Base-by-base conservation (phyloP, 768 basidiomycete species). In the Rhizopogon vesiculosus region DNA sequence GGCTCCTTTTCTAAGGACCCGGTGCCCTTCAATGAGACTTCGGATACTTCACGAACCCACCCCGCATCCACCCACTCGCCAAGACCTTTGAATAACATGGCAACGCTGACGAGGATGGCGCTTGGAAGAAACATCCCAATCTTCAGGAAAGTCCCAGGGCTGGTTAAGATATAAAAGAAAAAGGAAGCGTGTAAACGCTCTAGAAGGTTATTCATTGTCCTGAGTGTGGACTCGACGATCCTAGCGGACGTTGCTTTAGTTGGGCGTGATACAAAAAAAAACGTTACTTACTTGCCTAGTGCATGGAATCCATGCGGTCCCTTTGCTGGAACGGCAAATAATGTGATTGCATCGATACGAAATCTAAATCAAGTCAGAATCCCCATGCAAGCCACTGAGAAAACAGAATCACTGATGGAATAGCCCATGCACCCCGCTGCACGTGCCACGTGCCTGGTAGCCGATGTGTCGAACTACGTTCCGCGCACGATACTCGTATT, bases 121-220 rank as follows among this genome's bases (percentile, higher is more conserved):
- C 91, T 91, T 0, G 96, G 95, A 7, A 99, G 78, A 70, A 92
- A 99, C 62, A 77, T 83, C 2, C 94, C 95, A 29, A 98, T 93
- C 66, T 95, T 91, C 62, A 93, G 80, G 73, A 96, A 97, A 1
- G 77, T 79, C 5, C 72, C 75, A 1, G 84, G 77, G 40, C 74
- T 71, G 12, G 70, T 66, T 19, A 73, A 62, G 58, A 98, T 77
- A 73, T 95, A 98, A 74, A 98, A 94, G 76, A 98, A 98, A 72
- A 96, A 95, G 0, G 96, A 98, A 2, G 95, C 95, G 68, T 99
- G 97, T 19, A 98, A 83, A 15, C 97, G 85, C 66, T 99, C 97
- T 18, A 98, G 79, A 6, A 98, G 80, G 66, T 99, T 99, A 71
- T 97, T 98, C 66, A 86, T 83, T 13, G 94, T 91, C 56, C 95